phyloP scores from a whole-genome alignment of 2,329 filamentous ascomycete species.

The Helotiales sp. region DNA sequence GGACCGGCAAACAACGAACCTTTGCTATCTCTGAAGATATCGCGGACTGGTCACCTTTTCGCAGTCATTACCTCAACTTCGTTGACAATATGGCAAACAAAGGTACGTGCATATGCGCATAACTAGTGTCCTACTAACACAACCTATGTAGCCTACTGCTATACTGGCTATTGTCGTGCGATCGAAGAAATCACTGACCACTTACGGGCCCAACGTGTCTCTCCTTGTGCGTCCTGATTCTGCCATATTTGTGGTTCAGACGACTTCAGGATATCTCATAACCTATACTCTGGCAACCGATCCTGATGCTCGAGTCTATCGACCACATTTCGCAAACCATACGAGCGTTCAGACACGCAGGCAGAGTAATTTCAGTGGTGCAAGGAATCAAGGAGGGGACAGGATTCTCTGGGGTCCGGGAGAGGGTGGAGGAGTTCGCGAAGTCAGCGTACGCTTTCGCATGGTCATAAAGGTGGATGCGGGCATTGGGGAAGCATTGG shows the following conservation, averaged over 20 bases:
- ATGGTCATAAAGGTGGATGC: constrained; percentile 99
- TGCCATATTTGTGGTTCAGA: constrained; percentile 88
- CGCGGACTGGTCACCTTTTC: constrained; percentile 80
- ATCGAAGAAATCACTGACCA: constrained; percentile 74
- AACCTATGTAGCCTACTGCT: constrained; percentile 70
- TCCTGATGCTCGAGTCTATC: constrained; percentile 79
- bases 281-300: constrained; percentile 92
- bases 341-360: constrained; percentile 62
- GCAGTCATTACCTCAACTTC: constrained; percentile 82
- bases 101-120: constrained; percentile 53
- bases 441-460: constrained; percentile 87
- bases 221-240: constrained; percentile 88
- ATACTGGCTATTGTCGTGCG: constrained; percentile 83
- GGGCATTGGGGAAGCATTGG: constrained; percentile 83
- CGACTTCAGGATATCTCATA: constrained; percentile 81
- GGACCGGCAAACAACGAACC: constrained; percentile 50
- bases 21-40: constrained; percentile 73
- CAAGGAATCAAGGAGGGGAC: constrained; percentile 47
- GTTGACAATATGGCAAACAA: constrained; percentile 95
- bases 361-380: constrained; percentile 60
- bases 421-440: constrained; percentile 78
- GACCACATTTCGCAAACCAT: constrained; percentile 72
- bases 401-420: constrained; percentile 73
- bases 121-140: constrained; percentile 14
- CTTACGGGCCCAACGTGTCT: constrained; percentile 83